A percentile compares a stretch with the other conserved stretches of the same genome.
Evolutionary conservation across 2,329 filamentous ascomycete species (phyloP).

Genomic region (Trichoderma citrinoviride): DNA sequence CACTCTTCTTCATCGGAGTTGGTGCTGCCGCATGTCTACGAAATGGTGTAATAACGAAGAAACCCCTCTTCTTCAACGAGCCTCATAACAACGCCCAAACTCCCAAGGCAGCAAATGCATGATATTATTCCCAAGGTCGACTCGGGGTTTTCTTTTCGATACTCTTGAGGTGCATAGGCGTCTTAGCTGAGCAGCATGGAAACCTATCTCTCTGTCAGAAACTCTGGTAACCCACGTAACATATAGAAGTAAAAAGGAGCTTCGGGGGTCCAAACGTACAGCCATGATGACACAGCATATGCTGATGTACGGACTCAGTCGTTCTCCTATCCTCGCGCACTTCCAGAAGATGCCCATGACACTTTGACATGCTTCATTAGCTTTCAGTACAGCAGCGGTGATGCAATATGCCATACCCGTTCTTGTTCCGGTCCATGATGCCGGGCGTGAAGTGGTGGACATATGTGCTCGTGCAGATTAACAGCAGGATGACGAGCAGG

Average conservation of each 20-base stretch:
- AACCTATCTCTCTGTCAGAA: slow-evolving; percentile 29
- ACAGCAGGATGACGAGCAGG: slow-evolving; percentile 86
- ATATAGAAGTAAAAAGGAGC: not conserved
- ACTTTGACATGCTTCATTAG: slow-evolving; percentile 41
- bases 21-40: not conserved
- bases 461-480: slow-evolving; percentile 95
- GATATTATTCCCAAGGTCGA: not conserved
- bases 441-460: slow-evolving; percentile 85
- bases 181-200: slow-evolving; percentile 41
- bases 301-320: slow-evolving; percentile 92
- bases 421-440: slow-evolving; percentile 89
- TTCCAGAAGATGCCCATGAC: slow-evolving; percentile 93
- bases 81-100: not conserved
- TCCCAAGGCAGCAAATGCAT: not conserved
- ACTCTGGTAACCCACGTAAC: not conserved
- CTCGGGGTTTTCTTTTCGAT: not conserved
- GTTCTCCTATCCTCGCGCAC: slow-evolving; percentile 85
- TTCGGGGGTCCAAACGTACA: slow-evolving; percentile 47
- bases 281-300: slow-evolving; percentile 93
- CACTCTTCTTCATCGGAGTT: not conserved
- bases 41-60: not conserved
- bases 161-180: not conserved
- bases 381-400: not conserved
- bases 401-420: slow-evolving; percentile 59
- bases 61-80: not conserved